Conservation (phyloP, 495 filamentous ascomycete genomes). For the Halenospora varia region DNA sequence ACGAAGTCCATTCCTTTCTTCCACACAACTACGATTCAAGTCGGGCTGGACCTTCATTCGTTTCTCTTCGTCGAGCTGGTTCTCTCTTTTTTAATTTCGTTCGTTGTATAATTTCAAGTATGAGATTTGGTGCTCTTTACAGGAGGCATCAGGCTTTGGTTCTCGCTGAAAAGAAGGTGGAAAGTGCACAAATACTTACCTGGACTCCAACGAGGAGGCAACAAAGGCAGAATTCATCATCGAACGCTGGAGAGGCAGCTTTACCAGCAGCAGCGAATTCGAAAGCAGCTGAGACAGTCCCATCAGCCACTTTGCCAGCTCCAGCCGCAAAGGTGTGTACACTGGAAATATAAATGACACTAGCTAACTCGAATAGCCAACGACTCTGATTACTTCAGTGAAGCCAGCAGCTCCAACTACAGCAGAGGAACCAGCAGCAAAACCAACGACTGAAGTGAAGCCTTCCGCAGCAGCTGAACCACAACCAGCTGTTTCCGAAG, state of each 20-base stretch:
- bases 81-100: neutral
- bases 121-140: neutral
- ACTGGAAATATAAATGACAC: neutral
- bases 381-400: neutral
- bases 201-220: too few relatives aligned
- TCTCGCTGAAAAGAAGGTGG: neutral
- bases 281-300: too few relatives aligned
- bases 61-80: neutral
- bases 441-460: neutral
- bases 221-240: too few relatives aligned
- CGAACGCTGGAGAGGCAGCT: too few relatives aligned
- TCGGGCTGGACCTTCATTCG: neutral
- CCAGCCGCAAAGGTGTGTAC: neutral
- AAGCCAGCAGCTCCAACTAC: neutral
- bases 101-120: neutral
- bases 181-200: too few relatives aligned
- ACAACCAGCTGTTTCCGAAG: neutral
- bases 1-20: neutral
- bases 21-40: neutral
- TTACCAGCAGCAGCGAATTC: too few relatives aligned
- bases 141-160: neutral
- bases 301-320: neutral
- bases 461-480: neutral
- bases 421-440: neutral
- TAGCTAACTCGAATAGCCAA: neutral